Percentiles rank a stretch among this genome's conserved stretches.
These are phyloP conservation scores for Mariannaea sp. DNA, from an alignment of 2,329 filamentous ascomycete species.

Conservation along the genomic window DNA sequence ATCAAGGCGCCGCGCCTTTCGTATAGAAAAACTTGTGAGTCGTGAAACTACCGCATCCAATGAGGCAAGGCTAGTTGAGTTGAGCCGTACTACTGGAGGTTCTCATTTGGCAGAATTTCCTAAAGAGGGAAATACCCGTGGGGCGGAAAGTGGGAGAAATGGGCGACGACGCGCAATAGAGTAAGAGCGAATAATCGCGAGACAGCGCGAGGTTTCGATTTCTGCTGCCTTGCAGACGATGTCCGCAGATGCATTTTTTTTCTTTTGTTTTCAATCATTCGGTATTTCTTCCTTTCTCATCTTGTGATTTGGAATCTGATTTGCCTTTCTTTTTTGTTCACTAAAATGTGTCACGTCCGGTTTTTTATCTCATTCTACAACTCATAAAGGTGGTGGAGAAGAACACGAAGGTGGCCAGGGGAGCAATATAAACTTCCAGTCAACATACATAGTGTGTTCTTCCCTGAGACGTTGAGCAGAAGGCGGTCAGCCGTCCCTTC, in stretches of 20 bases:
- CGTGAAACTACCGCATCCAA: background rate
- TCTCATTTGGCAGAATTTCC: background rate
- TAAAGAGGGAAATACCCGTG: constrained; percentile 9
- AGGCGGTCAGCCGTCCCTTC: background rate
- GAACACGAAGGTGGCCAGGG: no score
- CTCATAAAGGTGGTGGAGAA: no score
- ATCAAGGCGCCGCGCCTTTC: no score
- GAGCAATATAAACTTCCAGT: no score
- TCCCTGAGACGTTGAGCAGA: no score
- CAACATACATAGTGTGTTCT: no score
- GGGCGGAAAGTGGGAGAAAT: constrained; percentile 9
- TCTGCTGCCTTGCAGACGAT: no score
- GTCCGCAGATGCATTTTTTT: no score
- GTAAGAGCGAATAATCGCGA: background rate
- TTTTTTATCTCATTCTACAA: no score
- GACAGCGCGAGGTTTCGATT: no score
- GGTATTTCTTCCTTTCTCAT: background rate
- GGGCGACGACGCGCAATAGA: background rate
- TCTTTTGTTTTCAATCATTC: constrained; percentile 3
- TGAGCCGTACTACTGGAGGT: constrained; percentile 16
- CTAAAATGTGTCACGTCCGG: background rate
- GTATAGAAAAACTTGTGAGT: background rate
- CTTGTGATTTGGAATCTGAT: no score
- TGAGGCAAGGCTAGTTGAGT: constrained; percentile 12
- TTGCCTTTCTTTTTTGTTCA: background rate